phyloP scores from a whole-genome alignment of 441 rosid genomes.

The Aleurites moluccanus region DNA sequence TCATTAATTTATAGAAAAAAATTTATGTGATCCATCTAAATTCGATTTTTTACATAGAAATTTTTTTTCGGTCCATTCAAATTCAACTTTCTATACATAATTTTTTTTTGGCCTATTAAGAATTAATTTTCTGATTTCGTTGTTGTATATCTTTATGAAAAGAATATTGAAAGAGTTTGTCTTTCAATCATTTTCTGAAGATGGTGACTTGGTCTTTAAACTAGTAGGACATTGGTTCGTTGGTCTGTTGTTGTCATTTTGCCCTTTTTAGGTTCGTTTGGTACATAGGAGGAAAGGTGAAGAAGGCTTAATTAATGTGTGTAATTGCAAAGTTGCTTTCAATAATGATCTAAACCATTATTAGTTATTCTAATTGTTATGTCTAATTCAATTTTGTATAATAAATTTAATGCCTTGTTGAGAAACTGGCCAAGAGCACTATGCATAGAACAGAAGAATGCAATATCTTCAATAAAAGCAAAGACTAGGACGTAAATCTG shows the following conservation, averaged over 20 bases:
- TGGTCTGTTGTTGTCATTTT: conserved; percentile 10
- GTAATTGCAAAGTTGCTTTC: conserved; percentile 41
- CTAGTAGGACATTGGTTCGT: conserved; percentile 20
- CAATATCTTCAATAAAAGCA: neutral
- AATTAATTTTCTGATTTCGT: too few species aligned
- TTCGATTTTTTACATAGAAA: too few species aligned
- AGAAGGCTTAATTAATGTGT: conserved; percentile 31
- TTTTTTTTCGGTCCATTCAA: too few species aligned
- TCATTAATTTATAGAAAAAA: too few species aligned
- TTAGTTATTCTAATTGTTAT: neutral
- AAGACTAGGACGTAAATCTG: too few species aligned
- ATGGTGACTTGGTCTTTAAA: conserved; percentile 19
- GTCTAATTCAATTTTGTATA: neutral
- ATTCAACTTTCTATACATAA: too few species aligned
- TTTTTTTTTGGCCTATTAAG: too few species aligned
- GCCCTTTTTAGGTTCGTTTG: conserved; percentile 25
- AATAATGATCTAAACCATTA: conserved; percentile 1
- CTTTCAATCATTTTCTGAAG: conserved; percentile 22
- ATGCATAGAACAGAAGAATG: too few species aligned
- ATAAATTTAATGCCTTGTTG: neutral
- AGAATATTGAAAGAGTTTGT: conserved; percentile 17
- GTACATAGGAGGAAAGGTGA: conserved; percentile 35
- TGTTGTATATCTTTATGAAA: too few species aligned
- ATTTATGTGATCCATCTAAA: too few species aligned
- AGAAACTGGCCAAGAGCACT: neutral